phyloP scores from a whole-genome alignment of 2,329 filamentous ascomycete genomes.

The Grosmannia clavigera region DNA sequence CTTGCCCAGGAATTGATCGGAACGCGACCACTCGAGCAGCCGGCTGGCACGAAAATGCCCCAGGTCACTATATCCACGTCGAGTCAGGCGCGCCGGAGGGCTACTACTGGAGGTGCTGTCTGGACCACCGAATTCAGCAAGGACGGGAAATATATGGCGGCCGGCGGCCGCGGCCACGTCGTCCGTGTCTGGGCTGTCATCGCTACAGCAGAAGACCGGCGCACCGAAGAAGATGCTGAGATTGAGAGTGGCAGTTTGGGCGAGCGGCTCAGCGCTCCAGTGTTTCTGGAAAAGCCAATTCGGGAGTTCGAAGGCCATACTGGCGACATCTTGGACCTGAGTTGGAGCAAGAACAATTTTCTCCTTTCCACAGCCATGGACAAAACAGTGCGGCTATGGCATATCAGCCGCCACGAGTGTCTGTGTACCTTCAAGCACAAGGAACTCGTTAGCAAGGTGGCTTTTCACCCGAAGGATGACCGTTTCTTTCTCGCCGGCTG shows the following conservation, averaged over 20 bases:
- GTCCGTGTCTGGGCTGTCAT: slow-evolving; percentile 86
- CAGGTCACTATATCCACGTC: slow-evolving; percentile 18
- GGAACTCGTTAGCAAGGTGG: slow-evolving; percentile 88
- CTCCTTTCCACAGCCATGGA: slow-evolving; percentile 94
- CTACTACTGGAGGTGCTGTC: slow-evolving; percentile 50
- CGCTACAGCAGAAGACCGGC: slow-evolving; percentile 66
- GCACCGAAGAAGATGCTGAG: slow-evolving; percentile 60
- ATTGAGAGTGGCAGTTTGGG: slow-evolving; percentile 33
- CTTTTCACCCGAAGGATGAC: slow-evolving; percentile 90
- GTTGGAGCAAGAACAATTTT: slow-evolving; percentile 99
- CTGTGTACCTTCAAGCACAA: slow-evolving; percentile 89
- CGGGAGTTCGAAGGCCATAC: slow-evolving; percentile 75
- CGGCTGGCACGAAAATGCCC: slow-evolving; percentile 13
- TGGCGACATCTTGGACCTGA: slow-evolving; percentile 77
- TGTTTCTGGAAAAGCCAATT: slow-evolving; percentile 69
- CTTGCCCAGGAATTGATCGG: slow-evolving; percentile 78
- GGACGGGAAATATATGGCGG: slow-evolving; percentile 81
- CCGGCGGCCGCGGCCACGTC: slow-evolving; percentile 78
- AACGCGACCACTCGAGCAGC: slow-evolving; percentile 28
- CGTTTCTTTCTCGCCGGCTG: slow-evolving; percentile 94
- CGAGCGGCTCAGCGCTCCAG: slow-evolving; percentile 71
- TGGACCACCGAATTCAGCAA: slow-evolving; percentile 91
- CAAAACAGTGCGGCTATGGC: slow-evolving; percentile 91
- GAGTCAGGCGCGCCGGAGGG: slow-evolving; percentile 26
- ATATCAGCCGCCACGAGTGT: slow-evolving; percentile 72